These are phyloP conservation scores for Penicillium arizonense DNA, from an alignment of 495 filamentous ascomycete genomes.

Conservation along the genomic window DNA sequence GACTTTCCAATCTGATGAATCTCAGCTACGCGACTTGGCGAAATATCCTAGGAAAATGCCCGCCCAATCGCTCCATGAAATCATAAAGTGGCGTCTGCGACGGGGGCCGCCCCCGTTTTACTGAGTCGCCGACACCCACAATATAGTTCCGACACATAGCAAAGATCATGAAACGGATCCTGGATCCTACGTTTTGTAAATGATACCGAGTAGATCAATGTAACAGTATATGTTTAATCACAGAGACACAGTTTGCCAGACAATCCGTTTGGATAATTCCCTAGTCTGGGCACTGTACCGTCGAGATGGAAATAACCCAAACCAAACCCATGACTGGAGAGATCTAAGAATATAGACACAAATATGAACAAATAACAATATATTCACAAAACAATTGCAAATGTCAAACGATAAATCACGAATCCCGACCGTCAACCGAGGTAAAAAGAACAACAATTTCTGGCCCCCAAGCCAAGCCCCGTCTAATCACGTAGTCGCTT, in stretches of 20 bases:
- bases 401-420: too few species aligned
- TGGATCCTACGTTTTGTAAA: too few species aligned
- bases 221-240: too few species aligned
- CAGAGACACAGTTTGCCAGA: neutral
- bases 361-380: too few species aligned
- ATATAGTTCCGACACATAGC: neutral
- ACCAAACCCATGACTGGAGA: neutral
- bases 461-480: slow-evolving; percentile 8
- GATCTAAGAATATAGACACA: too few species aligned
- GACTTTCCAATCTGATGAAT: too few species aligned
- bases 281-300: neutral
- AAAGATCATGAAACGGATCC: neutral
- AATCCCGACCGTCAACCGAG: neutral
- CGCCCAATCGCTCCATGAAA: neutral
- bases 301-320: neutral
- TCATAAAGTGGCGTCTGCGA: slow-evolving; percentile 3
- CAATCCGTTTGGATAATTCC: neutral
- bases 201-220: too few species aligned
- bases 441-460: neutral
- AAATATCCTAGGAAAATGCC: too few species aligned
- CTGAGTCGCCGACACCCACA: neutral
- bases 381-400: too few species aligned
- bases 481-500: neutral
- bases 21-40: too few species aligned
- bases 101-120: neutral